These are phyloP conservation scores for Cudoniella acicularis DNA, from an alignment of 495 filamentous ascomycete species.

Conservation along the genomic window DNA sequence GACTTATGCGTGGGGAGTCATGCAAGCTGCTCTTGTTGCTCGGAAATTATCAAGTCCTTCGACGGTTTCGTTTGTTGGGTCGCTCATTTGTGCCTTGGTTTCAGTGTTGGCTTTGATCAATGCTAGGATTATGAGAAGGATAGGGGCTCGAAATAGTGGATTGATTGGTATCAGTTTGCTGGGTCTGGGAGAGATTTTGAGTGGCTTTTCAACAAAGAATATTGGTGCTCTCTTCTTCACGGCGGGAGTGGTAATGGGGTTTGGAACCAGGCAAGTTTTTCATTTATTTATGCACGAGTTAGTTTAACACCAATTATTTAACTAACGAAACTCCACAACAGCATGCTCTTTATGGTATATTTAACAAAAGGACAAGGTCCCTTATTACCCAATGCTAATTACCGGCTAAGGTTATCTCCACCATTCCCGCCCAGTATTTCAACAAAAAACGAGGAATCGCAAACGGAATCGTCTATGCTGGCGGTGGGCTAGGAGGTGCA, in stretches of 20 bases:
- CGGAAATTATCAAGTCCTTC: constrained; percentile 41
- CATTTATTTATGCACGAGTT: not conserved
- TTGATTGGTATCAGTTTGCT: constrained; percentile 44
- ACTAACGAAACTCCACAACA: not conserved
- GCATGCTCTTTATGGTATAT: constrained; percentile 30
- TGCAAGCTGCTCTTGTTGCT: constrained; percentile 51
- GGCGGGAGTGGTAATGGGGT: constrained; percentile 47
- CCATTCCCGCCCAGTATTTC: constrained; percentile 70
- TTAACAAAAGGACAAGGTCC: no score
- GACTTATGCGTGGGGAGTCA: constrained; percentile 53
- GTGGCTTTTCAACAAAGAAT: constrained; percentile 44
- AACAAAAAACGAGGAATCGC: constrained; percentile 66
- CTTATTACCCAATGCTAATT: not conserved
- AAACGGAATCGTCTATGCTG: constrained; percentile 68
- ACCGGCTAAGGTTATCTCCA: constrained; percentile 38
- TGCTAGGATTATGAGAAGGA: constrained; percentile 42
- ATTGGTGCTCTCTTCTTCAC: constrained; percentile 54
- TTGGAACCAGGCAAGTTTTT: constrained; percentile 42
- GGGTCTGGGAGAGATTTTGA: constrained; percentile 44
- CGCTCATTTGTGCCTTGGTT: constrained; percentile 43
- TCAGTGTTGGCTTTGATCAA: constrained; percentile 46
- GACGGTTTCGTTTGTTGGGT: constrained; percentile 55
- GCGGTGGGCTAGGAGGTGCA: constrained; percentile 71
- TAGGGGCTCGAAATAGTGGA: constrained; percentile 43
- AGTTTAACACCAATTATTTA: not conserved